Percentiles rank a stretch among this genome's conserved stretches.
phyloP scores from a whole-genome alignment of 192 early-diverging fungal species.

The Backusella mclennaniae region DNA sequence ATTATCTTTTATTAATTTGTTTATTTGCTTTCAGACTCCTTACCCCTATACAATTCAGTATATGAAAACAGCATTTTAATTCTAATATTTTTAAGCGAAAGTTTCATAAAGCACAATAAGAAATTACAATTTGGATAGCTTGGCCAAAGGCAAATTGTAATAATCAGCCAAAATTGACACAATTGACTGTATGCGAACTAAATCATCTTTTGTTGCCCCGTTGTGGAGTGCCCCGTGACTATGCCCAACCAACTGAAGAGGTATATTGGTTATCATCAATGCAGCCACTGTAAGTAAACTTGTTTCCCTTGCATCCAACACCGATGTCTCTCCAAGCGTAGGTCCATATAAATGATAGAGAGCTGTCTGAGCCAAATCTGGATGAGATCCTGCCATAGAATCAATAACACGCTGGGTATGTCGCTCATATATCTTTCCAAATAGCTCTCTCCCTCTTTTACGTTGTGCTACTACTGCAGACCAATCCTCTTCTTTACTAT shows the following conservation, averaged over 20 bases:
- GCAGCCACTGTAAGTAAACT: constrained; percentile 22
- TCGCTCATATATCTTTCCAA: constrained; percentile 23
- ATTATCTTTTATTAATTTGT: too few species aligned
- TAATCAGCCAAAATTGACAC: constrained; percentile 5
- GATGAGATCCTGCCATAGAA: constrained; percentile 9
- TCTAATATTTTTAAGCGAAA: too few species aligned
- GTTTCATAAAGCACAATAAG: not conserved
- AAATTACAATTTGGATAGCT: constrained; percentile 3
- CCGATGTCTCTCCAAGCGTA: constrained; percentile 7
- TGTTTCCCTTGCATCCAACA: constrained; percentile 12
- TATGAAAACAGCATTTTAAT: too few species aligned
- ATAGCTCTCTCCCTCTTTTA: constrained; percentile 18
- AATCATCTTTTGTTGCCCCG: constrained; percentile 20
- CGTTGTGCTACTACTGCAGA: constrained; percentile 9
- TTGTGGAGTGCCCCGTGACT: constrained; percentile 22
- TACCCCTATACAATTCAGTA: too few species aligned
- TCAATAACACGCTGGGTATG: constrained; percentile 19
- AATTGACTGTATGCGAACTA: constrained; percentile 7
- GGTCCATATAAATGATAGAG: constrained; percentile 30
- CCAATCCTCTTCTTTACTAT: constrained; percentile 23
- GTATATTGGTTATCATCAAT: constrained; percentile 1
- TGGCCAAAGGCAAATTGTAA: constrained; percentile 9
- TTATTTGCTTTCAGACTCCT: too few species aligned
- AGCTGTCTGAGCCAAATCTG: constrained; percentile 28
- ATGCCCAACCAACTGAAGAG: constrained; percentile 22